phyloP scores from a whole-genome alignment of 2,329 filamentous ascomycete genomes.

The Aureobasidium sp. region DNA sequence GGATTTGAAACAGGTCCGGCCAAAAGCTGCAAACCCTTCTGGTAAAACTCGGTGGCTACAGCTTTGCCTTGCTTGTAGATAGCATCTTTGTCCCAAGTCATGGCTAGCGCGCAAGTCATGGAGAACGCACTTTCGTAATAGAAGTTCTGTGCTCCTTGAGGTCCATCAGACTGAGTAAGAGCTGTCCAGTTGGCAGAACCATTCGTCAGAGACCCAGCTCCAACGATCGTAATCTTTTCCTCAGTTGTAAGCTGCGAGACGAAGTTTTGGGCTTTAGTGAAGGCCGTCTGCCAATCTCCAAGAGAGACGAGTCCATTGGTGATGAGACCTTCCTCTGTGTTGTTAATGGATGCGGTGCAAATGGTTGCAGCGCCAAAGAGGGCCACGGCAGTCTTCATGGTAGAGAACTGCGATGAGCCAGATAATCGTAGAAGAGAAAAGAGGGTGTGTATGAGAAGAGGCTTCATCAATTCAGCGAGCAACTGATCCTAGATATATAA shows the following conservation, averaged over 20 bases:
- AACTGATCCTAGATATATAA: neutral
- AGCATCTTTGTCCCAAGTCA: constrained; percentile 35
- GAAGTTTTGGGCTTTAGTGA: constrained; percentile 65
- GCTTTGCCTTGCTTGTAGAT: constrained; percentile 39
- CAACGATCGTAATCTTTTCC: constrained; percentile 93
- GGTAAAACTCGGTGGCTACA: constrained; percentile 33
- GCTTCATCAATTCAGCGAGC: neutral
- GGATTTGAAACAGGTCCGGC: constrained; percentile 26
- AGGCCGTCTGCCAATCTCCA: constrained; percentile 67
- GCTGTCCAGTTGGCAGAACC: constrained; percentile 61
- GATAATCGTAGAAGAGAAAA: neutral
- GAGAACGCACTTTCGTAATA: constrained; percentile 25
- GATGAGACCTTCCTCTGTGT: neutral
- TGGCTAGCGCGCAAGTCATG: constrained; percentile 23
- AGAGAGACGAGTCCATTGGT: constrained; percentile 20
- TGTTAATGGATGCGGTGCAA: neutral
- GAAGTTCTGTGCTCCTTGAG: constrained; percentile 62
- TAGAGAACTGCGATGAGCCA: neutral
- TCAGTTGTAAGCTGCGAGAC: constrained; percentile 72
- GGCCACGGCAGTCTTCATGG: neutral
- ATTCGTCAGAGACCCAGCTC: constrained; percentile 49
- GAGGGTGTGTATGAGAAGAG: neutral
- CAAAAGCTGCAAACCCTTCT: constrained; percentile 11
- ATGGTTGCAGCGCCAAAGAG: neutral
- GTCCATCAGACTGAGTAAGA: constrained; percentile 72